These are phyloP conservation scores for Tylopilus balloui DNA, from an alignment of 768 basidiomycete genomes.

Conservation along the genomic window DNA sequence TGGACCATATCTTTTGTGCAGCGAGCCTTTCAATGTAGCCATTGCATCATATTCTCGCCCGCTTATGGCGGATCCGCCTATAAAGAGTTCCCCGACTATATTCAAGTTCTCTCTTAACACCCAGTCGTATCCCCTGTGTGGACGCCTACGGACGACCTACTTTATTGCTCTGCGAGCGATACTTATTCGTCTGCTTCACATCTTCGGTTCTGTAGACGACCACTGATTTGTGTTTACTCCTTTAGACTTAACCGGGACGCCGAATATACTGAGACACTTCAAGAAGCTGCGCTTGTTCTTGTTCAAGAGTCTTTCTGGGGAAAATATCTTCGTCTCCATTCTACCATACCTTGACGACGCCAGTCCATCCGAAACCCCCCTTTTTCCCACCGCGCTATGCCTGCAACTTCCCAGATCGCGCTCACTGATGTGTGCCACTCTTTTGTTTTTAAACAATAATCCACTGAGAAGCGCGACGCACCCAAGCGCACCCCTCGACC, in stretches of 20 bases:
- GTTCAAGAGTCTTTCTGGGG: not conserved
- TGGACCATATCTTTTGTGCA: conserved; percentile 17
- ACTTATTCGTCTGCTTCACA: conserved; percentile 4
- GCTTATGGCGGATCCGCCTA: conserved; percentile 4
- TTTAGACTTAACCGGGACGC: not conserved
- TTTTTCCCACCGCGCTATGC: conserved; percentile 1
- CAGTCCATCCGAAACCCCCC: not conserved
- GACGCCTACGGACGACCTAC: conserved; percentile 6
- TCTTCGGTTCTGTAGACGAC: not conserved
- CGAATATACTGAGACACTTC: not conserved
- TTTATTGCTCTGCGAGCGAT: conserved; percentile 4
- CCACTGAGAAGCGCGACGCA: not conserved
- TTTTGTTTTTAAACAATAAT: not conserved
- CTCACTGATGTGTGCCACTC: conserved; percentile 3
- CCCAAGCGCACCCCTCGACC: conserved; percentile 42
- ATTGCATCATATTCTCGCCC: conserved; percentile 7
- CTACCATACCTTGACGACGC: not conserved
- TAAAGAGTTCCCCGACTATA: conserved; percentile 10
- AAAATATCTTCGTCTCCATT: not conserved
- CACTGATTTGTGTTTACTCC: not conserved
- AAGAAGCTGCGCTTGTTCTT: conserved; percentile 1
- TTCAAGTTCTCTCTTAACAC: not conserved
- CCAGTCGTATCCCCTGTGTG: conserved; percentile 8
- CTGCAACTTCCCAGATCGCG: conserved; percentile 2
- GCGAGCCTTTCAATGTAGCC: conserved; percentile 16